Evolutionary conservation across 164 flowering plant species (phyloP), one percentile per base, ranked within the genome.

Genomic region (Tetrastigma voinierianum): DNA sequence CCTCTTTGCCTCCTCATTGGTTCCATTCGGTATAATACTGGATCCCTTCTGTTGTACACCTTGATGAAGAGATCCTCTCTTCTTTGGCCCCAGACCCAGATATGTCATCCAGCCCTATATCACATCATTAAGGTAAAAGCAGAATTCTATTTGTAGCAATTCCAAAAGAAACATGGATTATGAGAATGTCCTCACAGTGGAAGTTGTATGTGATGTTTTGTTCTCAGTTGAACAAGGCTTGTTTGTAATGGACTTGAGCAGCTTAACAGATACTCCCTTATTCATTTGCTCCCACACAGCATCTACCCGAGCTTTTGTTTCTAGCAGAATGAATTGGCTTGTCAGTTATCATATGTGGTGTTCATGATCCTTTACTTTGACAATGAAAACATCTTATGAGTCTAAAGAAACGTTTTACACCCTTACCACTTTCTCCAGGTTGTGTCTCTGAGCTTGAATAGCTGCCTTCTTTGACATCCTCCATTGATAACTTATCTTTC

Each of bases 271-370:
- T 4, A 69, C 59, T 40, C 81, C 83, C 66, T 81, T 76, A 59
- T 83, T 84, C 88, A 89, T 82, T 24, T 68, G 83, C 77, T 95
- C 89, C 98, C 98, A 95, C 73, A 83, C 67, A 48, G 92, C 89
- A 73, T 90, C 81, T 2, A 89, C 90, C 57, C 87, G 83, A 40
- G 88, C 83, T 81, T 84, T 88, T 67, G 79, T 78, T 59, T 85
- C 98, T 90, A 78, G 25, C 58, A 73, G 24, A 54, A 59, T 3
- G 3, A 62, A 52, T 59, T 18, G 20, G 56, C 51, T 70, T 1
- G 57, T 53, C 18, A 65, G 19, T 14, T 51, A 4, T 8, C n/a
- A 9, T 9, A 1, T 18, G 43, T 43, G 4, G 20, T 4, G 17
- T 7, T 21, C 16, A 9, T 13, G 11, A 16, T 48, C 24, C n/a